Evolutionary conservation across 2,329 filamentous ascomycete genomes (phyloP).

Genomic region (Neofusicoccum laricinum): DNA sequence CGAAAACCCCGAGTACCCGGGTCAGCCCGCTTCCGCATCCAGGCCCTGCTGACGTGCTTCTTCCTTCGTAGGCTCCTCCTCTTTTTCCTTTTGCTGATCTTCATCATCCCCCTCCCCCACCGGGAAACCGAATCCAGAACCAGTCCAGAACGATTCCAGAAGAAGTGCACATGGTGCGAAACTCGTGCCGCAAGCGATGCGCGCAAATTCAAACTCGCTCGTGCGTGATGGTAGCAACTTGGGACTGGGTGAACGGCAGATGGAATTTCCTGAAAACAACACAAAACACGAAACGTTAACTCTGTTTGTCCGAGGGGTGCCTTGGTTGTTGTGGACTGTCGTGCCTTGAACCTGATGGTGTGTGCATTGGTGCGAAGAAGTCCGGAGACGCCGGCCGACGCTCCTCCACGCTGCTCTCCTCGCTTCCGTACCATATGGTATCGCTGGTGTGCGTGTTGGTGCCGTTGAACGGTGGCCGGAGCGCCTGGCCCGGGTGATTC

Average conservation of each 20-base stretch:
- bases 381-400: not conserved
- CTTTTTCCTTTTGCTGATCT: too few relatives aligned
- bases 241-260: slow-evolving; percentile 1
- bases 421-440: not conserved
- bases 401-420: not conserved
- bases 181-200: not conserved
- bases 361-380: not conserved
- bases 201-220: not conserved
- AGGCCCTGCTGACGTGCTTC: too few relatives aligned
- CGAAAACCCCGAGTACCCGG: too few relatives aligned
- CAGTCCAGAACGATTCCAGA: not conserved
- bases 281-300: not conserved
- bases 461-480: too few relatives aligned
- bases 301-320: not conserved
- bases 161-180: not conserved
- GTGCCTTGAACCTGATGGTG: slow-evolving; percentile 4
- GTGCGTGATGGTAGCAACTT: not conserved
- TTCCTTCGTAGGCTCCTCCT: too few relatives aligned
- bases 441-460: not conserved
- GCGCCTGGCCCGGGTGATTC: not conserved
- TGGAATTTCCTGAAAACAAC: not conserved
- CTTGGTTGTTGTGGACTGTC: slow-evolving; percentile 3
- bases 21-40: too few relatives aligned
- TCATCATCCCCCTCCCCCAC: too few relatives aligned
- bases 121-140: too few relatives aligned